Evolutionary conservation across 768 basidiomycete species (phyloP).

Genomic region (Kwoniella pini): DNA sequence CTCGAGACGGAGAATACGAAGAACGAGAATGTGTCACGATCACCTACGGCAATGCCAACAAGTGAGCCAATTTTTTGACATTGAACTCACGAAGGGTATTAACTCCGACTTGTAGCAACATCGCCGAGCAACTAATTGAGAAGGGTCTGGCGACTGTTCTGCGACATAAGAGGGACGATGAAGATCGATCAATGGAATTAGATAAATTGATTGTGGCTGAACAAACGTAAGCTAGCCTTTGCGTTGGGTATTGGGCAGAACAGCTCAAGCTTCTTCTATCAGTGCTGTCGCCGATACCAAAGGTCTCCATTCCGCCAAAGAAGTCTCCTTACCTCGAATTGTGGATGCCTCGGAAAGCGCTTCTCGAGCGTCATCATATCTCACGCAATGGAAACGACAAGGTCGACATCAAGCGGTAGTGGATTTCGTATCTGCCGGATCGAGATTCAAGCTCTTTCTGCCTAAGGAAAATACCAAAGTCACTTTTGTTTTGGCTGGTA

Average conservation of each 20-base stretch:
- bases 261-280: constrained; percentile 20
- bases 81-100: neutral
- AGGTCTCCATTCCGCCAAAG: constrained; percentile 92
- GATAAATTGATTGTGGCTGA: constrained; percentile 96
- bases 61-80: constrained; percentile 59
- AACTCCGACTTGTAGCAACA: constrained; percentile 62
- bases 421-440: constrained; percentile 90
- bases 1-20: constrained; percentile 88
- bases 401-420: constrained; percentile 75
- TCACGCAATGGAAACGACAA: constrained; percentile 86
- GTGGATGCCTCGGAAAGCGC: constrained; percentile 87
- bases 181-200: constrained; percentile 91
- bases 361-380: constrained; percentile 77
- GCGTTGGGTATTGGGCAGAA: neutral
- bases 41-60: constrained; percentile 75
- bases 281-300: constrained; percentile 76
- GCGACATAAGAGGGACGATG: constrained; percentile 90
- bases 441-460: constrained; percentile 90
- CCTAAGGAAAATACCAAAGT: constrained; percentile 91
- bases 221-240: constrained; percentile 70
- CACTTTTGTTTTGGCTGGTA: constrained; percentile 86
- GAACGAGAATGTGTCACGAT: constrained; percentile 90
- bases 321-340: constrained; percentile 72
- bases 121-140: constrained; percentile 90
- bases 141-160: constrained; percentile 87